phyloP scores from a whole-genome alignment of 805 yeast genomes.

The Candida broadrunensis region DNA sequence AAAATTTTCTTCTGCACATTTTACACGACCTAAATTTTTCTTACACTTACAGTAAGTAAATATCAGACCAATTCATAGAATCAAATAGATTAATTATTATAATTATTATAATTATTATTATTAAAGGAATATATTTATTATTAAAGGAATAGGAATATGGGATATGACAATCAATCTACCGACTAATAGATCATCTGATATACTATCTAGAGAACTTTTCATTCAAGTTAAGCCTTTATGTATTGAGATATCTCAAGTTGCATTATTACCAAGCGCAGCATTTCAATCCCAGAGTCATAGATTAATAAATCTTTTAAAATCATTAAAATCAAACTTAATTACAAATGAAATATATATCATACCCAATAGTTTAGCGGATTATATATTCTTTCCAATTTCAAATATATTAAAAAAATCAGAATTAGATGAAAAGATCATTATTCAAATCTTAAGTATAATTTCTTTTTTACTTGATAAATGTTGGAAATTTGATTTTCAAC shows the following conservation, averaged over 20 bases:
- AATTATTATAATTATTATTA: too few species aligned
- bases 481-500: slow-evolving; percentile 26
- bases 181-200: not conserved
- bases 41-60: too few species aligned
- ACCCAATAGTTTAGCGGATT: slow-evolving; percentile 35
- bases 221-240: slow-evolving; percentile 27
- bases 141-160: not conserved
- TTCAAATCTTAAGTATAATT: slow-evolving; percentile 23
- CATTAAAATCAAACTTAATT: slow-evolving; percentile 1
- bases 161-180: not conserved
- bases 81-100: too few species aligned
- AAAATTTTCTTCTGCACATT: not conserved
- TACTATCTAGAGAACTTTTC: slow-evolving; percentile 26
- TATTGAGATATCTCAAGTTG: slow-evolving; percentile 22
- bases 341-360: slow-evolving; percentile 15
- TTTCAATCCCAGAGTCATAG: not conserved
- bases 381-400: slow-evolving; percentile 39
- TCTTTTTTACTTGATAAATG: slow-evolving; percentile 24
- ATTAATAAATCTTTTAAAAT: slow-evolving; percentile 2
- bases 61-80: too few species aligned
- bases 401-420: slow-evolving; percentile 25
- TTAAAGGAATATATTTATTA: too few species aligned
- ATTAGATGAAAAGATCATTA: slow-evolving; percentile 17
- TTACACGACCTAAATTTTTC: too few species aligned
- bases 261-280: slow-evolving; percentile 11